Conservation (phyloP, 441 rosid genomes). For the Arabidopsis lyrata region DNA sequence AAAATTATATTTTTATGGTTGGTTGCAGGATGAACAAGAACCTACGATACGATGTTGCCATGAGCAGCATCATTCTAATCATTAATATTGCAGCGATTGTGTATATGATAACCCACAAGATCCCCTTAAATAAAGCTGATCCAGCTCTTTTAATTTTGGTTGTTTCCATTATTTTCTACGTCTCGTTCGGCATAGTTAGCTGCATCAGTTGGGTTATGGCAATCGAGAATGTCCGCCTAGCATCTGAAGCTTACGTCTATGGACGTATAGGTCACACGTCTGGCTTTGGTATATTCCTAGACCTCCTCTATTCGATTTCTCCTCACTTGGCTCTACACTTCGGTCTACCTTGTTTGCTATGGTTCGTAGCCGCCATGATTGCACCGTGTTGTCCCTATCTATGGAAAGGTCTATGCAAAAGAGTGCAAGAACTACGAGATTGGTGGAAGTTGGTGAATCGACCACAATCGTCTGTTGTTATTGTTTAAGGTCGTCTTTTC, state of each 20-base stretch:
- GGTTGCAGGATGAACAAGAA: background rate
- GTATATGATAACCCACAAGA: background rate
- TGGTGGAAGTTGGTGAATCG: background rate
- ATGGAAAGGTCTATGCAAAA: background rate
- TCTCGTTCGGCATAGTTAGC: background rate
- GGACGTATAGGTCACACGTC: background rate
- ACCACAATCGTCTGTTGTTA: background rate
- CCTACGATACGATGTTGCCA: background rate
- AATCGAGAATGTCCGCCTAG: background rate
- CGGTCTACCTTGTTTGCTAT: constrained; percentile 13
- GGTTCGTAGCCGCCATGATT: background rate
- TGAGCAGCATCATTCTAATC: background rate
- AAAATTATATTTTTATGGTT: background rate
- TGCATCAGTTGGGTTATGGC: background rate
- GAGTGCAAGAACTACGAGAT: background rate
- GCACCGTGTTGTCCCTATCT: background rate
- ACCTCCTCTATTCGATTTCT: background rate
- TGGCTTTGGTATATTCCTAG: background rate
- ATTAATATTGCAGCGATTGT: constrained; percentile 6
- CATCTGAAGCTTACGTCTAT: background rate
- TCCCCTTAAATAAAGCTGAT: background rate
- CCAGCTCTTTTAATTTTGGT: background rate
- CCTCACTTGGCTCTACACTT: constrained; percentile 2
- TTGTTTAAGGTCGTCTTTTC: background rate
- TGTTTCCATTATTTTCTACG: rapidly evolving